phyloP scores from a whole-genome alignment of 2,329 filamentous ascomycete species.

The Colletotrichum noveboracense region DNA sequence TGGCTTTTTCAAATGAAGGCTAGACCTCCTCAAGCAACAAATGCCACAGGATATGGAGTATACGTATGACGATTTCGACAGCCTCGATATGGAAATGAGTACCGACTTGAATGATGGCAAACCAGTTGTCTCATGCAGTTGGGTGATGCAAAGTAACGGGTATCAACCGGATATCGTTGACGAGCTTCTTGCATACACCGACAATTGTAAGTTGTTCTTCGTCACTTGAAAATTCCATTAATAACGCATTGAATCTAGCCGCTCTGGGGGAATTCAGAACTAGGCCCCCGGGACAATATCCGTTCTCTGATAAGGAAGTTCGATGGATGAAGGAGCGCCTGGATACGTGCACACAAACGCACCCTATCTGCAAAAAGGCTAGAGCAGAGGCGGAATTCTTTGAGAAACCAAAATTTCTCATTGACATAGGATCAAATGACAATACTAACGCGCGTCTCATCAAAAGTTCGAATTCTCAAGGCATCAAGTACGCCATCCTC shows the following conservation, averaged over 20 bases:
- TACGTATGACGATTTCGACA: neutral
- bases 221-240: rapidly evolving
- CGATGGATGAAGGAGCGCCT: neutral
- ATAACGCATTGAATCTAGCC: neutral
- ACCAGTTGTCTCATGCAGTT: neutral
- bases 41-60: neutral
- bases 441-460: neutral
- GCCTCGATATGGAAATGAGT: neutral
- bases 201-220: neutral
- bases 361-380: neutral
- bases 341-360: neutral
- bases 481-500: neutral
- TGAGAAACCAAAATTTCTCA: neutral
- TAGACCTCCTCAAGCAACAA: neutral
- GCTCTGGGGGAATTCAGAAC: neutral
- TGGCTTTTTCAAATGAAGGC: neutral
- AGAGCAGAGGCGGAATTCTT: rapidly evolving
- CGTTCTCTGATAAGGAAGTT: neutral
- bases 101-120: neutral
- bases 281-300: rapidly evolving
- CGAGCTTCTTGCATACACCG: neutral
- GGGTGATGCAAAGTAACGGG: too few species aligned
- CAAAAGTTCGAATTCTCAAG: neutral
- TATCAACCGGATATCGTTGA: too few species aligned
- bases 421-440: neutral